Base-by-base conservation (phyloP, 139 green algal genomes). In the Bryopsis sp. region DNA sequence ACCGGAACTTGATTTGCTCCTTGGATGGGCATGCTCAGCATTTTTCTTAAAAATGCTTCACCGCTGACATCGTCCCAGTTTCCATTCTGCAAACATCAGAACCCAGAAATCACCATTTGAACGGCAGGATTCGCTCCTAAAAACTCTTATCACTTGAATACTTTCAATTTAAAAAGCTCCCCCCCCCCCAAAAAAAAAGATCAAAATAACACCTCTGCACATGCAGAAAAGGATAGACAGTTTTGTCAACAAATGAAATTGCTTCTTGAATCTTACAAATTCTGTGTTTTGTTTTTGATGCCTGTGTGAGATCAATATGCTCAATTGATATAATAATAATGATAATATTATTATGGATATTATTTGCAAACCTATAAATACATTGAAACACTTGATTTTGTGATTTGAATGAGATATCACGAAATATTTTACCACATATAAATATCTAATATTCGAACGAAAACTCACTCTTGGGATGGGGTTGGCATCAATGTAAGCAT, bases 31-130 rank as follows among this genome's bases (percentile, higher is more conserved):
- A 85, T 89, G 26, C 64, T 62, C 2, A 95, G 74, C 69, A 95
- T 74, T 47, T 78, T 82, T 34, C 88, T 76, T 39, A 95, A 71
- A 64, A 95, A 94, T 0, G 82, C 78, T 61, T 95, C 88, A 0
- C 88, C 88, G 64, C 74, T 85, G 28, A 95, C 78, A 11, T 95
- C 88, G 46, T 91, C 85, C 88, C 88, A 94, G 48, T 50, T 73
- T 31, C 88, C 88, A 60, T 85, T 68, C 77, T 86, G 71, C 26
- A 38, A 24, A 32, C 62, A 3, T 3, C 8, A 33, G 29, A 64
- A 36, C 29, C 60, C 64, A 64, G 39, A 39, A 71, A 29, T 19
- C 28, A 68, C 4, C n/a, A n/a, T n/a, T n/a, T n/a, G n/a, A n/a
- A n/a, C n/a, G n/a, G n/a, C n/a, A n/a, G n/a, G n/a, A n/a, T n/a